Conservation (phyloP, 2,329 filamentous ascomycete species). For the Cercospora zeae-maydis region DNA sequence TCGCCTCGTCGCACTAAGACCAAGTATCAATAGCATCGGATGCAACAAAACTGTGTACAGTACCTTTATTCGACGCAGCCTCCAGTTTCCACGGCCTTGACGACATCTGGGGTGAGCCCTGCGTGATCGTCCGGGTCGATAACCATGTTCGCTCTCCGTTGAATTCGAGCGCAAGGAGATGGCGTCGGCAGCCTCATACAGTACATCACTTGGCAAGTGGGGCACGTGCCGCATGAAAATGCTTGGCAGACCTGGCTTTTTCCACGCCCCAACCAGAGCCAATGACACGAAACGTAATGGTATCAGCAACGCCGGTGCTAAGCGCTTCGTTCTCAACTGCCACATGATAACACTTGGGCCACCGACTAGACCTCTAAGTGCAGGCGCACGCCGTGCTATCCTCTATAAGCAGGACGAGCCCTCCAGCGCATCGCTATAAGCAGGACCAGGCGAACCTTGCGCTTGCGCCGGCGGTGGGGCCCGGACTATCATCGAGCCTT, state of each 20-base stretch:
- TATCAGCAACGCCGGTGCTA: conserved; percentile 8
- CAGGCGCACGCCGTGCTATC: background rate
- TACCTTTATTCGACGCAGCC: conserved; percentile 53
- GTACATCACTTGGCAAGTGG: background rate
- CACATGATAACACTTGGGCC: conserved; percentile 8
- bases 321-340: conserved; percentile 3
- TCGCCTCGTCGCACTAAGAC: conserved; percentile 53
- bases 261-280: background rate
- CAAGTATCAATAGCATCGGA: conserved; percentile 1
- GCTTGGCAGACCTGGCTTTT: conserved; percentile 1
- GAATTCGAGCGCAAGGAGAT: background rate
- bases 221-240: background rate
- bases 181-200: background rate
- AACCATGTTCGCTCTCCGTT: conserved; percentile 10
- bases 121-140: conserved; percentile 15
- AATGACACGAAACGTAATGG: conserved; percentile 10
- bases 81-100: conserved; percentile 56
- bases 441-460: conserved; percentile 9
- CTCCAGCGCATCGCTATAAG: conserved; percentile 6
- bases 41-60: background rate
- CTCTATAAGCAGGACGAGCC: conserved; percentile 10
- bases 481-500: background rate
- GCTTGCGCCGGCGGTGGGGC: conserved; percentile 5
- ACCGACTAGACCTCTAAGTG: conserved; percentile 8
- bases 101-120: conserved; percentile 52